phyloP scores from a whole-genome alignment of 1,284 basidiomycete genomes.

The Ganoderma resinaceum region DNA sequence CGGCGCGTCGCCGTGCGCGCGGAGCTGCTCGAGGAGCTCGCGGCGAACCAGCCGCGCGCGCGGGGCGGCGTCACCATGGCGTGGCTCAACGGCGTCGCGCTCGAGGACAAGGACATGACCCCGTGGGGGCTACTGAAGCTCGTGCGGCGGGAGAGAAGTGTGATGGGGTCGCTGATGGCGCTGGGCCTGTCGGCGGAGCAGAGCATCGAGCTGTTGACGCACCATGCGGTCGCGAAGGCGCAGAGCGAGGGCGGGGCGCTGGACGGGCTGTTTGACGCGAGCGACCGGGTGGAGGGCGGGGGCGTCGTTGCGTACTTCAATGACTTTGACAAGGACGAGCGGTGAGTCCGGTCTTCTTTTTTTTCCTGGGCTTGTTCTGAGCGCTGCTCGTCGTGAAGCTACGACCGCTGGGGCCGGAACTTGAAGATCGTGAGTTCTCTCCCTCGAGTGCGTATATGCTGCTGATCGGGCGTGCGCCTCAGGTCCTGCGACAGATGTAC shows the following conservation, averaged over 20 bases:
- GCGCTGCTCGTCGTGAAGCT: constrained; percentile 43
- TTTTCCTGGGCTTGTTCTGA: neutral
- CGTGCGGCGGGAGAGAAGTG: constrained; percentile 75
- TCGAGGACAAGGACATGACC: constrained; percentile 72
- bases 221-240: constrained; percentile 59
- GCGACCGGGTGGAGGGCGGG: constrained; percentile 84
- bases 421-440: constrained; percentile 52
- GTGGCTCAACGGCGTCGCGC: constrained; percentile 81
- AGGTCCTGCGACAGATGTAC: constrained; percentile 77
- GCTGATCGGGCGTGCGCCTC: neutral
- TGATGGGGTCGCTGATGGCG: constrained; percentile 67
- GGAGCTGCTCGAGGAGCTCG: constrained; percentile 64
- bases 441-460: neutral
- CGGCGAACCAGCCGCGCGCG: constrained; percentile 60
- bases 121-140: constrained; percentile 74
- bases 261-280: constrained; percentile 87
- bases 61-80: constrained; percentile 62
- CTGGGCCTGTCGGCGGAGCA: constrained; percentile 70
- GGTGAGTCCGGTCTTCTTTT: constrained; percentile 45
- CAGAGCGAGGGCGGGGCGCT: constrained; percentile 60
- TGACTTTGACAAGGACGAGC: constrained; percentile 86
- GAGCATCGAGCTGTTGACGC: constrained; percentile 76
- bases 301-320: constrained; percentile 87
- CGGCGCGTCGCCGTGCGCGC: constrained; percentile 65
- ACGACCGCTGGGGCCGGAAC: constrained; percentile 60